phyloP scores from a whole-genome alignment of 805 yeast genomes.

The Candida caryicola region DNA sequence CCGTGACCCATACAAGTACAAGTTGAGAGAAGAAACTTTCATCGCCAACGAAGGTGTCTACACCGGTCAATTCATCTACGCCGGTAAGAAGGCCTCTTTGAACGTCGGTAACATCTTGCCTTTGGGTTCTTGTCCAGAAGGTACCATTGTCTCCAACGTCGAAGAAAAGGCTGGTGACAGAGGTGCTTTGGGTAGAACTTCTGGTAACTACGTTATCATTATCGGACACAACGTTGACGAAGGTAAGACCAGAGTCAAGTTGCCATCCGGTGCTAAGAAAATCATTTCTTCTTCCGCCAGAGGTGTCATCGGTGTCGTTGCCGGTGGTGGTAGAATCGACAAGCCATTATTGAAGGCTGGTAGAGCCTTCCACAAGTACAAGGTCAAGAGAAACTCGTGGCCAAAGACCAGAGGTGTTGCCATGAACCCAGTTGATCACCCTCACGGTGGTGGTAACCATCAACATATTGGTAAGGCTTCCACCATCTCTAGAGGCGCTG shows the following conservation, averaged over 20 bases:
- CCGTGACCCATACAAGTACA: slow-evolving; percentile 99
- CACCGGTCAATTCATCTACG: slow-evolving; percentile 99
- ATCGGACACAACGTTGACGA: slow-evolving; percentile 99
- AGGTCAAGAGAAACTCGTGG: slow-evolving; percentile 99
- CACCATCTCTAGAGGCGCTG: slow-evolving; percentile 98
- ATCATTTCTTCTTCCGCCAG: slow-evolving; percentile 92
- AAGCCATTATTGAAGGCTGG: slow-evolving; percentile 99
- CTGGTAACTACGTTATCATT: slow-evolving; percentile 98
- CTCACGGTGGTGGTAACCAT: slow-evolving; percentile 99
- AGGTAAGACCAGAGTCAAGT: slow-evolving; percentile 98
- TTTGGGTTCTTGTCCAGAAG: slow-evolving; percentile 96
- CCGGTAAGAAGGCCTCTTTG: slow-evolving; percentile 97
- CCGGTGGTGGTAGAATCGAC: slow-evolving; percentile 99
- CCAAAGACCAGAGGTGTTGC: slow-evolving; percentile 99
- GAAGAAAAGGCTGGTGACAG: slow-evolving; percentile 99
- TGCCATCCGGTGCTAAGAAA: slow-evolving; percentile 99
- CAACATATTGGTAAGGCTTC: slow-evolving; percentile 99
- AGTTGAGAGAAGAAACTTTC: slow-evolving; percentile 96
- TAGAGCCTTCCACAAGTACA: slow-evolving; percentile 99
- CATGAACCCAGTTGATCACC: slow-evolving; percentile 99
- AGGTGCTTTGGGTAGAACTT: slow-evolving; percentile 99
- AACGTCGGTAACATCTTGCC: slow-evolving; percentile 97
- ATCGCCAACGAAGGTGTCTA: slow-evolving; percentile 99
- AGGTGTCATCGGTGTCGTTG: slow-evolving; percentile 99
- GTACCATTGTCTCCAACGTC: slow-evolving; percentile 97